Evolutionary conservation across 2,329 filamentous ascomycete genomes (phyloP).

Genomic region (Phaeophleospora eucalypticola): DNA sequence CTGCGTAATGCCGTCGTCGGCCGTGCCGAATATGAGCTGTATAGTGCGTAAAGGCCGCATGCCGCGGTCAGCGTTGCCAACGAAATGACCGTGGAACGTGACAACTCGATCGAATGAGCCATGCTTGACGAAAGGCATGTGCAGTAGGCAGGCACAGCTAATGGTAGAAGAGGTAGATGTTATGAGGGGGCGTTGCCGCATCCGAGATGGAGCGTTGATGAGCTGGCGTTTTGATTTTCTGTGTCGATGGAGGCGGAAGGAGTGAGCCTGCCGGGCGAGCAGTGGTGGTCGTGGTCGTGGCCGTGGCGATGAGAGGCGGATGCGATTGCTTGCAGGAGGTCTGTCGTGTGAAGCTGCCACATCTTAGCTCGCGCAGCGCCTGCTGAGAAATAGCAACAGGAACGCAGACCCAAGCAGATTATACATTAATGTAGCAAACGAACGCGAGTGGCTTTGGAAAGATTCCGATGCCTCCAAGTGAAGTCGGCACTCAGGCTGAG

Average conservation of each 20-base stretch:
- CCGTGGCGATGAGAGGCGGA: neutral
- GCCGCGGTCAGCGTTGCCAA: slow-evolving; percentile 55
- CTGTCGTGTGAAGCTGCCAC: neutral
- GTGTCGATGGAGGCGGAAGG: too few relatives aligned
- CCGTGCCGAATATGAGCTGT: slow-evolving; percentile 26
- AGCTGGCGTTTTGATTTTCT: too few relatives aligned
- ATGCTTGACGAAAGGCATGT: slow-evolving; percentile 20
- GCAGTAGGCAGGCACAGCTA: neutral
- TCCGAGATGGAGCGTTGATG: too few relatives aligned
- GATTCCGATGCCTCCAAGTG: too few relatives aligned
- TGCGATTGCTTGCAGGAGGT: neutral
- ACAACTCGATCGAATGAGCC: slow-evolving; percentile 19
- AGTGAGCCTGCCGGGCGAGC: neutral
- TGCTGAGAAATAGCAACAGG: neutral
- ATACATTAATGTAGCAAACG: too few relatives aligned
- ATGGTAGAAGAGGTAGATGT: neutral
- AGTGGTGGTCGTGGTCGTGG: neutral
- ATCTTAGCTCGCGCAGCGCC: neutral
- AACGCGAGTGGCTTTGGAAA: too few relatives aligned
- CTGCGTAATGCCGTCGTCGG: slow-evolving; percentile 16
- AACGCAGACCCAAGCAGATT: too few relatives aligned
- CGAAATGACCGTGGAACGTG: slow-evolving; percentile 51
- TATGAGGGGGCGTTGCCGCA: neutral
- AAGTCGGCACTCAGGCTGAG: too few relatives aligned
- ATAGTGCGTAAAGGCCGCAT: slow-evolving; percentile 58